Evolutionary conservation across 2,329 filamentous ascomycete species (phyloP), one percentile per base, ranked within the genome.

Genomic region (Teratosphaeria gauchensis): DNA sequence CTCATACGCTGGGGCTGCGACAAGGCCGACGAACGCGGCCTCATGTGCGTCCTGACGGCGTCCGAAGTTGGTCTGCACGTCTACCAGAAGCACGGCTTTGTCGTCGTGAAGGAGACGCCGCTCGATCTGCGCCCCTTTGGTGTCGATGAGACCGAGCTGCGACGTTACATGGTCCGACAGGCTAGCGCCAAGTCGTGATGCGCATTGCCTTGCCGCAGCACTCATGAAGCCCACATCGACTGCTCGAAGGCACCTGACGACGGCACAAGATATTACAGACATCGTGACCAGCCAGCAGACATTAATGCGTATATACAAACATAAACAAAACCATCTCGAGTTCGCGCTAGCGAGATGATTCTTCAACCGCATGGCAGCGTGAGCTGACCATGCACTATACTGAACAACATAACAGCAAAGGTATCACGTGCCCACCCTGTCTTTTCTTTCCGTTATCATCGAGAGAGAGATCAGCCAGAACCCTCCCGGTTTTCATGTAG

Each of bases 1-100:
- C 59, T 78, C 21, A 54, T 77, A 31, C 60, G 72, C 19, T 73
- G 71, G 70, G 75, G 73, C 2, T 52, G 73, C 14, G 61, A 71
- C 7, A 69, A 70, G 46, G 76, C 75, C 21, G 76, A 77, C 59
- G 58, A 66, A 35, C 66, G 68, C 24, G 71, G 71, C 0, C 54
- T 74, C 53, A 62, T 67, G 5, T 63, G 60, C 7, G 74, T 73
- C 62, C 54, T 77, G 51, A 71, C 71, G 58, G 67, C 73, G 8
- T 73, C 69, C 1, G 57, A 62, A 28, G 57, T 59, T 14, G 75
- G 69, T 2, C 59, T 67, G 59, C 60, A 61, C 3, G 58, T 76
- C 9, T 77, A 77, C 61, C 66, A 71, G 62, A 68, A 64, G 58
- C 71, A 67, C 63, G 71, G 68, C 59, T 75, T 71, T 57, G 57